Percentiles rank a stretch among this genome's conserved stretches.
These are phyloP conservation scores for Calonectria multiphialidica DNA, from an alignment of 2,329 filamentous ascomycete species.

Conservation along the genomic window DNA sequence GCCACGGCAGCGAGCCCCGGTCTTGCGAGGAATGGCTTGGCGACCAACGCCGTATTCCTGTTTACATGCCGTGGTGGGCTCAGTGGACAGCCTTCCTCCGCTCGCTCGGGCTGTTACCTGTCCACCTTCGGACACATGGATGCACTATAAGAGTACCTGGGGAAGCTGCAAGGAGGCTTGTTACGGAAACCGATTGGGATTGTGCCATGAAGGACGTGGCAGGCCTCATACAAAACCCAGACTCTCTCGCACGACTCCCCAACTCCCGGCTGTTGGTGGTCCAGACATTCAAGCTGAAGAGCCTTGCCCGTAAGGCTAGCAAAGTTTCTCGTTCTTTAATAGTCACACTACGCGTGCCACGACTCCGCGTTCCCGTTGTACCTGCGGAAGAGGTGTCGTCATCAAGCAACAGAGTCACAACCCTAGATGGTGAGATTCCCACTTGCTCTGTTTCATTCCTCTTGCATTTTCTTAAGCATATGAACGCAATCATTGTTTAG, in stretches of 20 bases:
- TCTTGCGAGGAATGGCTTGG: neutral
- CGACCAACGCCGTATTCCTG: neutral
- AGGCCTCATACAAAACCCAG: neutral
- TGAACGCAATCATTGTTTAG: neutral
- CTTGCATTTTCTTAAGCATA: neutral
- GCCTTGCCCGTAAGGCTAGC: no score
- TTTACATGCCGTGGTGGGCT: conserved; percentile 5
- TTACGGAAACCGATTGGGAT: neutral
- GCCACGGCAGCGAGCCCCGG: neutral
- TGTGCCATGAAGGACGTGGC: neutral
- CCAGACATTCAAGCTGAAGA: neutral
- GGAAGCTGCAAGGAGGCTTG: neutral
- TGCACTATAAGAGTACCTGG: neutral
- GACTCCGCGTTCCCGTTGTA: neutral
- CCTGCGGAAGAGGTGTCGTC: neutral
- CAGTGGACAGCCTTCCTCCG: neutral
- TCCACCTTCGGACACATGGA: neutral
- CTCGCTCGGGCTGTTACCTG: neutral
- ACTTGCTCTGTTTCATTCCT: neutral
- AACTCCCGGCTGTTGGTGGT: neutral
- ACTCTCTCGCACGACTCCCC: neutral
- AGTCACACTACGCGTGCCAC: neutral
- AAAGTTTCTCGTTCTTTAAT: neutral
- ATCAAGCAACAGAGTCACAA: neutral
- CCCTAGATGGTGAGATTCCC: neutral